Evolutionary conservation across 306 rosid species (phyloP), one percentile per base, ranked within the genome.

Genomic region (Acacia acuminata): DNA sequence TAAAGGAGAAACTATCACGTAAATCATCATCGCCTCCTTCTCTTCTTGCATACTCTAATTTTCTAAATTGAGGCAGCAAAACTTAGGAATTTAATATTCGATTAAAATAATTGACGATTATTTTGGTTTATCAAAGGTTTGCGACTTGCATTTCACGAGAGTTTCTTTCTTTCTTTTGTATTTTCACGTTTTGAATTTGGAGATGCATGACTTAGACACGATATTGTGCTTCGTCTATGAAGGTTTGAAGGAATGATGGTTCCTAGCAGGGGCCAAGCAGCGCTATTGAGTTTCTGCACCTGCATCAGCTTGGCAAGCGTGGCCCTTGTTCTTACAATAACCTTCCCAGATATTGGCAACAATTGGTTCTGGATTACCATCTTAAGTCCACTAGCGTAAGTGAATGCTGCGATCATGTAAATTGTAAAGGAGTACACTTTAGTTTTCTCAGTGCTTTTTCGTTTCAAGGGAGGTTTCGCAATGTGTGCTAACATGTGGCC

Each of bases 181-280:
- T 58, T 51, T 72, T 45, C 40, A 42, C 20, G 24, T 24, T 19
- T 61, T 75, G 17, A 15, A 55, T 53, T 56, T 68, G 84, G 76
- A 75, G n/a, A 36, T 63, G 45, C 50, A 5, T 42, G 44, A 77
- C 83, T 73, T 8, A 77, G 71, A 19, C 13, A 25, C 27, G 48
- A 58, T 82, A 50, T 25, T 7, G 27, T 68, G 53, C 10, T 78
- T 63, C 44, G 80, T 66, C 25, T 70, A 17, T 88, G 48, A 84
- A 95, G 99, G 90, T 96, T 96, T 85, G 99, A 96, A 89, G 98
- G 97, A 69, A 71, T 76, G 88, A 96, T 93, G 99, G 87, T 88
- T 66, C 98, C 97, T 55, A 93, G 92, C 86, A 86, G 98, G 84
- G 93, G 93, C 25, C 93, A 91, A 78, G 95, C 95, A 10, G 90